Conservation (phyloP, 257 asterid species). For the Ocimum tenuiflorum region DNA sequence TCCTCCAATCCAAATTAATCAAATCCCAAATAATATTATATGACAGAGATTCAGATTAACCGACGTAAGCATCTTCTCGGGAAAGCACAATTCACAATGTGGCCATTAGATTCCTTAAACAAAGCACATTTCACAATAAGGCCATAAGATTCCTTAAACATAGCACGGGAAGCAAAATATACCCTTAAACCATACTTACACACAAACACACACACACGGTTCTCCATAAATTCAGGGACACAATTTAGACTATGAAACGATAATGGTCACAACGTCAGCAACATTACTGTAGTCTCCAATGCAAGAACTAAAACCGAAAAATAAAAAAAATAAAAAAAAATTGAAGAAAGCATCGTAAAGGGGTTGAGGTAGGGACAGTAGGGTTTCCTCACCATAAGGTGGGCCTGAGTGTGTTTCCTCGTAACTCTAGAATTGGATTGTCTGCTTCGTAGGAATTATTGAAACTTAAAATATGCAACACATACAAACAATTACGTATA, state of each 20-base stretch:
- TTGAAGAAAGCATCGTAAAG: not conserved
- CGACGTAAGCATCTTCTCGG: too few relatives aligned
- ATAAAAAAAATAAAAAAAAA: not conserved
- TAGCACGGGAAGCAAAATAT: not conserved
- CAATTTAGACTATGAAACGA: not conserved
- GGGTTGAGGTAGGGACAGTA: conserved; percentile 4
- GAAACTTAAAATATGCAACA: not conserved
- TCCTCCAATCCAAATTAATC: not conserved
- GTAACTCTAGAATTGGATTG: not conserved
- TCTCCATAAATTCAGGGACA: not conserved
- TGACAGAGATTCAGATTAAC: not conserved
- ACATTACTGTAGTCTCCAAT: not conserved
- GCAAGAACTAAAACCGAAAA: not conserved
- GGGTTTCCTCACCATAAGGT: conserved; percentile 36
- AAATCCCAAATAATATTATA: not conserved
- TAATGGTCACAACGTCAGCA: not conserved
- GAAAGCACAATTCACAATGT: not conserved
- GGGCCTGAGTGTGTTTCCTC: conserved; percentile 24
- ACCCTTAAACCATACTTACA: not conserved
- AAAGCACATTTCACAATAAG: not conserved
- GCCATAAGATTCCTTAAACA: not conserved
- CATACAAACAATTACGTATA: not conserved
- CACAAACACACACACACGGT: not conserved
- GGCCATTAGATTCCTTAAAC: not conserved
- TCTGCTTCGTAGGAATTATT: not conserved